Base-by-base conservation (phyloP, 2,329 filamentous ascomycete genomes). In the Nannizziopsis arthrosporioides region DNA sequence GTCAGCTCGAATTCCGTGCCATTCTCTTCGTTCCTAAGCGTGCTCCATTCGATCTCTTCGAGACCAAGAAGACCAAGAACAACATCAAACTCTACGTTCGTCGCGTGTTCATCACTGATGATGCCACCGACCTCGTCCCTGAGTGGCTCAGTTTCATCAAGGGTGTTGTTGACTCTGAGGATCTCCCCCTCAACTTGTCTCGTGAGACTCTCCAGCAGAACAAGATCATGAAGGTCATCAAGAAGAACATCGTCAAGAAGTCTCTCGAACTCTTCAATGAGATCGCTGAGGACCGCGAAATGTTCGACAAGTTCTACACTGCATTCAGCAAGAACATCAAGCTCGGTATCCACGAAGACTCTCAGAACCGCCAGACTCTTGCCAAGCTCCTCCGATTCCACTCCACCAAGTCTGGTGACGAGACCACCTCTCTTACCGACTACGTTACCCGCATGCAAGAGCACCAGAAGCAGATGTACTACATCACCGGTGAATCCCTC, bases 151-250 rank as follows among this genome's bases (percentile, higher is more conserved):
- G 87, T 76, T 98, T 98, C 75, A 75, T 98, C 82, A 98, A 98
- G 85, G 92, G 92, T 84, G 92, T 98, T 63, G 92, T 98, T 71
- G 92, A 98, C 76, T 98, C 92, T 64, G 92, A 98, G 81, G 92
- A 98, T 71, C 85, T 98, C 55, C 92, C 92, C 62, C 85, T 98
- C 72, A 98, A 98, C 82, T 74, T 98, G 76, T 96, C 92, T 66
- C 92, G 92, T 84, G 92, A 98, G 83, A 96, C 90, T 51, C 87
- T 98, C 44, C 92, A 98, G 77, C 92, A 96, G 80, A 98, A 96
- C 85, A 96, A 96, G 88, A 98, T 98, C 80, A 96, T 96, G 92
- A 96, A 96, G 85, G 92, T 96, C 72, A 96, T 96, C 81, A 94
- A 93, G 83, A 98, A 98, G 88, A 98, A 98, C 84, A 94, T 98